Conservation (phyloP, 805 yeast genomes). For the Metschnikowia kofuensis region DNA sequence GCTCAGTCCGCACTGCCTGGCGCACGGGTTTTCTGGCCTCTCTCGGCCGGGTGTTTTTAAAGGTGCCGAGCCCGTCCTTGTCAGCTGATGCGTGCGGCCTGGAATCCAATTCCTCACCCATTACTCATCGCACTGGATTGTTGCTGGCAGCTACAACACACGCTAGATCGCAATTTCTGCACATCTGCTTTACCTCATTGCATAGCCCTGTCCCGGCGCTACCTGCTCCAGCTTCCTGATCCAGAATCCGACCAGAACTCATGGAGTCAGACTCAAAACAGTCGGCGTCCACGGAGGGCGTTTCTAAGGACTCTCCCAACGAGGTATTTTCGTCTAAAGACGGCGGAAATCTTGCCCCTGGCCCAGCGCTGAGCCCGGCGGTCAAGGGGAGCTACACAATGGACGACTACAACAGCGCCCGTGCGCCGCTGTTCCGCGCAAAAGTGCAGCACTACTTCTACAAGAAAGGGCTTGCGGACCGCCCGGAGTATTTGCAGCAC, state of each 20-base stretch:
- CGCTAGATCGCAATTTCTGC: not conserved
- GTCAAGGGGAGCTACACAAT: slow-evolving; percentile 10
- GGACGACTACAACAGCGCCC: slow-evolving; percentile 12
- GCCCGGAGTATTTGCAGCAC: slow-evolving; percentile 36
- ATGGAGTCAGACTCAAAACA: slow-evolving; percentile 7
- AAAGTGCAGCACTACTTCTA: slow-evolving; percentile 16
- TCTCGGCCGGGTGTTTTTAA: not conserved
- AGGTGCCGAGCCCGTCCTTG: not conserved
- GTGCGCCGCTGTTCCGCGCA: slow-evolving; percentile 12
- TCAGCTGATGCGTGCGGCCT: not conserved
- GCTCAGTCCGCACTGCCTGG: not conserved
- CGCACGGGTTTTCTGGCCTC: not conserved
- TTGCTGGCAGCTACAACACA: not conserved
- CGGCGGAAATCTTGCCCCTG: not conserved
- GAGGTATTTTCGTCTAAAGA: slow-evolving; percentile 1
- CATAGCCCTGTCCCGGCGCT: not conserved
- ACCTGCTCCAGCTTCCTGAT: not conserved
- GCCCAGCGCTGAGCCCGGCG: not conserved
- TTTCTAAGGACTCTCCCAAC: slow-evolving; percentile 1
- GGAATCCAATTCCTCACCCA: not conserved
- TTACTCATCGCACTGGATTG: not conserved
- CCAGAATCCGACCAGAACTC: not conserved
- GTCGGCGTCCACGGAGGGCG: slow-evolving; percentile 1
- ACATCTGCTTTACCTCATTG: not conserved
- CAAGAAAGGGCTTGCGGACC: slow-evolving; percentile 20